Evolutionary conservation across 2,329 filamentous ascomycete genomes (phyloP).

Genomic region (Curvularia verruculosa): DNA sequence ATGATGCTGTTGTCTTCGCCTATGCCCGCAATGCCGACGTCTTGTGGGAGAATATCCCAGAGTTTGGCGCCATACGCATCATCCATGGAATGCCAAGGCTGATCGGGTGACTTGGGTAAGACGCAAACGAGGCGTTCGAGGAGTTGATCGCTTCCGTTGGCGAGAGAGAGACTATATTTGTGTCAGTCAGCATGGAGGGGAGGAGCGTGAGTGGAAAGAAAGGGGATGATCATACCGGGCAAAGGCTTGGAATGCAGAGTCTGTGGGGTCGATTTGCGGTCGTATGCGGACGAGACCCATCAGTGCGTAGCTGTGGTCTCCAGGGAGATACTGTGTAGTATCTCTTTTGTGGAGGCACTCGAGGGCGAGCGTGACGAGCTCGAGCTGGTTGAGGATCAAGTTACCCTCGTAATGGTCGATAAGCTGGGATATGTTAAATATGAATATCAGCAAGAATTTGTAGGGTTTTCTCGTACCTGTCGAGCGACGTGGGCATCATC

Average conservation of each 20-base stretch:
- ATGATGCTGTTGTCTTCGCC: slow-evolving; percentile 53
- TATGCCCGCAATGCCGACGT: slow-evolving; percentile 50
- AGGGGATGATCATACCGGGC: slow-evolving; percentile 36
- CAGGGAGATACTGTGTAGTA: slow-evolving; percentile 46
- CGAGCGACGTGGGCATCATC: slow-evolving; percentile 46
- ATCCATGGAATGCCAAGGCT: slow-evolving; percentile 51
- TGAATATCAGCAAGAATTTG: background rate
- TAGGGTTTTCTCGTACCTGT: slow-evolving; percentile 20
- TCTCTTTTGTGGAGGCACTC: slow-evolving; percentile 51
- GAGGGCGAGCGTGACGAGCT: slow-evolving; percentile 52
- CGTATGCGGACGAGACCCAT: slow-evolving; percentile 55
- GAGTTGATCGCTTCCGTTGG: slow-evolving; percentile 54
- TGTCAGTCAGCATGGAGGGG: slow-evolving; percentile 4
- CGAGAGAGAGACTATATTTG: slow-evolving; percentile 48
- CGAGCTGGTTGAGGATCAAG: slow-evolving; percentile 49
- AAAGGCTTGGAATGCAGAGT: slow-evolving; percentile 57
- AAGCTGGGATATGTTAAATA: slow-evolving; percentile 37
- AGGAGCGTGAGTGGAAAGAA: background rate
- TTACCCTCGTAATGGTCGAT: slow-evolving; percentile 56
- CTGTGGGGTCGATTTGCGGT: slow-evolving; percentile 47
- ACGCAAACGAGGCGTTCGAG: slow-evolving; percentile 56
- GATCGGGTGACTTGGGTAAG: slow-evolving; percentile 40
- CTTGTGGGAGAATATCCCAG: slow-evolving; percentile 54
- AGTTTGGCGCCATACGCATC: slow-evolving; percentile 53
- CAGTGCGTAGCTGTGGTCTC: slow-evolving; percentile 55